Evolutionary conservation across 1,139 yeast genomes (phyloP).

Genomic region (Saccharomycopsis hybrid): DNA sequence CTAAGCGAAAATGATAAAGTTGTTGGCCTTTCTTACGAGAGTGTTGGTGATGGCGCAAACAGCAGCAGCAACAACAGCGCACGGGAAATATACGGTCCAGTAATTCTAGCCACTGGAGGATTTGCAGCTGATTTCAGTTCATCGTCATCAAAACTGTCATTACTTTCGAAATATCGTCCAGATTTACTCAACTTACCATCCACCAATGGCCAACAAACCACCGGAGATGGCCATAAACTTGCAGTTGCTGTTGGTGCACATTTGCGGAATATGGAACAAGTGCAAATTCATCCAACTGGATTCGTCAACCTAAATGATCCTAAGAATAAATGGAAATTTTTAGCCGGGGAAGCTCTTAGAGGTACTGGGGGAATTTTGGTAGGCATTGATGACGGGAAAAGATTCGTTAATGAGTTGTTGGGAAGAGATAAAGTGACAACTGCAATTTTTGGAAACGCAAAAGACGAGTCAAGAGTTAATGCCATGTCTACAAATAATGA

Average conservation of each 20-base stretch:
- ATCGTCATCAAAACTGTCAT: conserved; percentile 28
- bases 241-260: conserved; percentile 50
- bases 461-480: conserved; percentile 33
- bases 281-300: conserved; percentile 84
- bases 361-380: conserved; percentile 71
- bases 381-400: conserved; percentile 46
- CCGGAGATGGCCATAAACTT: conserved; percentile 73
- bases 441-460: conserved; percentile 24
- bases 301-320: conserved; percentile 57
- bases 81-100: conserved; percentile 28
- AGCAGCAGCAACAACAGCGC: conserved; percentile 2
- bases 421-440: conserved; percentile 65
- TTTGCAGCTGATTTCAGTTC: conserved; percentile 37
- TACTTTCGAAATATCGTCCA: conserved; percentile 51
- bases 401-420: conserved; percentile 66
- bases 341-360: conserved; percentile 73
- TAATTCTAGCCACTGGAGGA: conserved; percentile 76
- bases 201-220: conserved; percentile 69
- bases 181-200: conserved; percentile 58
- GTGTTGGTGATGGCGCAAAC: conserved; percentile 18
- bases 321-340: conserved; percentile 47
- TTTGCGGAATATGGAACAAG: conserved; percentile 65
- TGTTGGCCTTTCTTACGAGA: conserved; percentile 8
- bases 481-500: too few species aligned
- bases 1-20: conserved; percentile 25